Base-by-base conservation (phyloP, 2,329 filamentous ascomycete genomes). In the Cladosporium velox region DNA sequence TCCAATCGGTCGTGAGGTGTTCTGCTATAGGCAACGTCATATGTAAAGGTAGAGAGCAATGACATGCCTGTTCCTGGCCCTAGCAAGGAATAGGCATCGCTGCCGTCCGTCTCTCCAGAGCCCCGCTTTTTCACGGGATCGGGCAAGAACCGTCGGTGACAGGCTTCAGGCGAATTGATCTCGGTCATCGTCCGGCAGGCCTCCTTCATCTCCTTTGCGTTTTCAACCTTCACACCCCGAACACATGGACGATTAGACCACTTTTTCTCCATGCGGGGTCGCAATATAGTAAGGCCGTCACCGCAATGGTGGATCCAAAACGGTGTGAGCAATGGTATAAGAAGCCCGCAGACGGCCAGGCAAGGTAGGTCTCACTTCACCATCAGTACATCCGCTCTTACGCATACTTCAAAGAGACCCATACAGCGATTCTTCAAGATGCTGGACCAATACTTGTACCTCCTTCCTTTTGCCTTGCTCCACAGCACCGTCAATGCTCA, bases 1-100 rank as follows among this genome's bases (percentile, higher is more conserved):
- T 54, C 49, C 55, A 58, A 58, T 26, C 10, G 55, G 24, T 58
- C 34, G 32, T 24, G 21, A 18, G n/a, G 21, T 21, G 47, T 34
- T 26, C 47, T 51, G 59, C 30, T 52, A 38, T 28, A 55, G 32
- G 49, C 60, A 63, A 63, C 60, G 60, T 63, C 60, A 63, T 55
- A 55, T 55, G 52, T 63, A 55, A 63, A 54, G 47, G 49, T 21
- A 41, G 60, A 54, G 47, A n/a, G 60, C 60, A 63, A 54, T 44
- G 18, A n/a, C 38, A n/a, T 52, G 44, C 47, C 24, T 28, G 59
- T 63, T 41, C 60, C 60, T 63, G 60, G 32, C 28, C 18, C 60
- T 63, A 63, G 60, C 14, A 18, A 24, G 12, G 7, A 38, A 54
- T 34, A 32, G 32, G 47, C 15, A 54, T n/a, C 15, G 60, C 24